Conservation (phyloP, 305 asterid species). For the Fraxinus greggii region DNA sequence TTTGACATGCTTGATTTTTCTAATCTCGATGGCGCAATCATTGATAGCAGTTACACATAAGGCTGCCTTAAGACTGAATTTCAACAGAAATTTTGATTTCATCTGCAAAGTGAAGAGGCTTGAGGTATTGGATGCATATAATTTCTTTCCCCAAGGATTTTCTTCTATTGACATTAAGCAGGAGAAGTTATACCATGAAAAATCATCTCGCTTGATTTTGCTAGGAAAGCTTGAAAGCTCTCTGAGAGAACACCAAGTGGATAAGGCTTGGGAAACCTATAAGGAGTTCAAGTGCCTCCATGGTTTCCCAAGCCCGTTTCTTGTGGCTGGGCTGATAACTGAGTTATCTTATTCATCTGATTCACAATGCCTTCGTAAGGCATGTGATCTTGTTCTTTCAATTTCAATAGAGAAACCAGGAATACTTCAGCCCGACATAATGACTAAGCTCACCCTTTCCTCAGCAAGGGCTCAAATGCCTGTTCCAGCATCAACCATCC, state of each 20-base stretch:
- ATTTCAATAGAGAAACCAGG: constrained; percentile 52
- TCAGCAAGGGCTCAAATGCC: constrained; percentile 79
- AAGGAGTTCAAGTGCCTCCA: constrained; percentile 52
- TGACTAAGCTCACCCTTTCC: constrained; percentile 63
- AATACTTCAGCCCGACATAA: constrained; percentile 42
- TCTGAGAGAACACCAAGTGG: constrained; percentile 58
- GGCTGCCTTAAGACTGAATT: constrained; percentile 26
- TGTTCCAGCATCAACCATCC: constrained; percentile 47
- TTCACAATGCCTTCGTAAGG: constrained; percentile 57
- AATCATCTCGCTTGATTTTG: constrained; percentile 42
- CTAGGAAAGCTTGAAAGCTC: constrained; percentile 54
- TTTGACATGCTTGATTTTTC: background rate
- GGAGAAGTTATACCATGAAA: constrained; percentile 38
- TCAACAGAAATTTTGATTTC: constrained; percentile 19
- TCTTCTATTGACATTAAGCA: constrained; percentile 28
- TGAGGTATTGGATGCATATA: constrained; percentile 17
- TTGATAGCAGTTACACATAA: constrained; percentile 27
- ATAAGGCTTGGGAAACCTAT: constrained; percentile 72
- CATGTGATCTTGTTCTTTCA: constrained; percentile 49
- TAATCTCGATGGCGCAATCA: constrained; percentile 15
- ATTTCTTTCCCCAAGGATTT: constrained; percentile 20
- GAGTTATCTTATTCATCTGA: constrained; percentile 63
- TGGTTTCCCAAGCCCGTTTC: constrained; percentile 59
- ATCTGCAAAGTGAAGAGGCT: constrained; percentile 11
- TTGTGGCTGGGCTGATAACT: constrained; percentile 49